A percentile compares a stretch with the other conserved stretches of the same genome.
Conservation (phyloP, 2,329 filamentous ascomycete genomes). For the Dothistroma septosporum region DNA sequence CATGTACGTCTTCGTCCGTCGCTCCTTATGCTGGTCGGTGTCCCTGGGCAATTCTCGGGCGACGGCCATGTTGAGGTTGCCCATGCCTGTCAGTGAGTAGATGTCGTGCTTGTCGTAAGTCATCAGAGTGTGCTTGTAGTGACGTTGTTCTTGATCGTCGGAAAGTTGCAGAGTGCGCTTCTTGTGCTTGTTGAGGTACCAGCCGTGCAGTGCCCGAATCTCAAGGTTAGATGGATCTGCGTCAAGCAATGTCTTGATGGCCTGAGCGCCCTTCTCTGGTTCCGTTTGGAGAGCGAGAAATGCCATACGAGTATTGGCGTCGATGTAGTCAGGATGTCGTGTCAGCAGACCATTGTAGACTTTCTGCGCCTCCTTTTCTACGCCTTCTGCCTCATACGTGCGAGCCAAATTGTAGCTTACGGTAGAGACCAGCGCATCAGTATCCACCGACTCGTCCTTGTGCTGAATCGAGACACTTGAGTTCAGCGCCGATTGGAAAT, state of each 20-base stretch:
- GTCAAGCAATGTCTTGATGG: slow-evolving; percentile 79
- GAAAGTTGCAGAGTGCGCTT: slow-evolving; percentile 75
- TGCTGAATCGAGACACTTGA: slow-evolving; percentile 79
- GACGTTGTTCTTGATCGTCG: slow-evolving; percentile 86
- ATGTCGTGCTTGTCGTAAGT: slow-evolving; percentile 95
- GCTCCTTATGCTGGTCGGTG: slow-evolving; percentile 84
- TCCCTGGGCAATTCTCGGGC: slow-evolving; percentile 93
- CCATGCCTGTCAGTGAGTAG: slow-evolving; percentile 96
- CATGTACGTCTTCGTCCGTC: slow-evolving; percentile 78
- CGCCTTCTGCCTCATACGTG: slow-evolving; percentile 81
- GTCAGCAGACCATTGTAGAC: slow-evolving; percentile 83
- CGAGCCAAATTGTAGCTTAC: slow-evolving; percentile 95
- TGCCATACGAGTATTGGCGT: slow-evolving; percentile 80
- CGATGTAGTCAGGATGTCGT: slow-evolving; percentile 83
- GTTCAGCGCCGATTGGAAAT: slow-evolving; percentile 88
- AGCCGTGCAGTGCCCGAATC: slow-evolving; percentile 87
- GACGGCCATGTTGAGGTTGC: slow-evolving; percentile 82
- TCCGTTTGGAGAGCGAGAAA: slow-evolving; percentile 82
- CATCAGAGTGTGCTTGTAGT: slow-evolving; percentile 94
- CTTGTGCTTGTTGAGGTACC: slow-evolving; percentile 87
- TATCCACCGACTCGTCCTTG: slow-evolving; percentile 59
- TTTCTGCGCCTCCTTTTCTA: slow-evolving; percentile 76
- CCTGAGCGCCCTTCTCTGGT: slow-evolving; percentile 79
- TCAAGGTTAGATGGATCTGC: slow-evolving; percentile 81
- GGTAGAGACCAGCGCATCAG: slow-evolving; percentile 86